Conservation (phyloP, 2,329 filamentous ascomycete species). For the Fusarium coffeatum region DNA sequence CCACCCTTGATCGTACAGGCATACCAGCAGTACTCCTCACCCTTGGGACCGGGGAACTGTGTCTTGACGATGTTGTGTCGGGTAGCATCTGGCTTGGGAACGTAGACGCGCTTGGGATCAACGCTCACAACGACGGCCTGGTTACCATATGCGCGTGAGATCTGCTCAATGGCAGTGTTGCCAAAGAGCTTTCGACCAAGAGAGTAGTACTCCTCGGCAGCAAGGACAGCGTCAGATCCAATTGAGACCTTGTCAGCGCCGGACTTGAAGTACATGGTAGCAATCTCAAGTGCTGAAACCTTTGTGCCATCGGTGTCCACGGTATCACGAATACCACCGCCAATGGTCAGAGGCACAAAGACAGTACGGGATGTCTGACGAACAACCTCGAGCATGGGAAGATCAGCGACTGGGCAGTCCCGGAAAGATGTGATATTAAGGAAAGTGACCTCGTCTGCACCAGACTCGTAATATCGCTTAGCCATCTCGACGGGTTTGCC, state of each 20-base stretch:
- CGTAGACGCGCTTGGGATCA: slow-evolving; percentile 92
- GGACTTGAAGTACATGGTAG: slow-evolving; percentile 96
- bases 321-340: slow-evolving; percentile 94
- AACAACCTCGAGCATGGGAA: slow-evolving; percentile 96
- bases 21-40: slow-evolving; percentile 92
- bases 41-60: slow-evolving; percentile 74
- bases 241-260: slow-evolving; percentile 98
- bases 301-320: slow-evolving; percentile 87
- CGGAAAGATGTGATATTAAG: slow-evolving; percentile 98
- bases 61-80: slow-evolving; percentile 82
- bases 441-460: slow-evolving; percentile 96
- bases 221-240: slow-evolving; percentile 91
- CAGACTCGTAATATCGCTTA: slow-evolving; percentile 92
- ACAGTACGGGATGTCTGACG: slow-evolving; percentile 88
- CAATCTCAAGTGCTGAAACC: slow-evolving; percentile 91
- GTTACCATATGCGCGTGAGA: slow-evolving; percentile 91
- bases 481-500: slow-evolving; percentile 98
- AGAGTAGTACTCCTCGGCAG: slow-evolving; percentile 90
- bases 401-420: slow-evolving; percentile 90
- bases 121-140: slow-evolving; percentile 97
- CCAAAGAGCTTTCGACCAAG: slow-evolving; percentile 76
- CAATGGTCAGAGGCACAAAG: slow-evolving; percentile 95
- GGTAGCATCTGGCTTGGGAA: slow-evolving; percentile 75
- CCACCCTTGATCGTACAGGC: slow-evolving; percentile 97
- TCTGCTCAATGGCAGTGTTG: slow-evolving; percentile 93